Conservation (phyloP, 371 early-diverging fungal genomes). For the Mucor lusitanicus region DNA sequence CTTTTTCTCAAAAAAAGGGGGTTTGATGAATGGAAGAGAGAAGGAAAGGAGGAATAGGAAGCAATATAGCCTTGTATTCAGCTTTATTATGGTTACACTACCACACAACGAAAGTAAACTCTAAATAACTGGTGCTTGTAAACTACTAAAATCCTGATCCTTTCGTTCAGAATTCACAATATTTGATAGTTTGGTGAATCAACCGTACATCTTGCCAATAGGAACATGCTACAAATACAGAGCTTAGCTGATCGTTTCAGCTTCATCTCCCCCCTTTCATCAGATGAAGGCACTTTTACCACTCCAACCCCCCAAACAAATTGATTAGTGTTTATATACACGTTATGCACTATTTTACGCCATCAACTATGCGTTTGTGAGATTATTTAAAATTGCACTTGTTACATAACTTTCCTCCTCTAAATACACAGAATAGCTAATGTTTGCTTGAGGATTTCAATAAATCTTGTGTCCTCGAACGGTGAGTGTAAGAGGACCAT, state of each 20-base stretch:
- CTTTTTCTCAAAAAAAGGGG: not conserved
- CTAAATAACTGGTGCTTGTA: not conserved
- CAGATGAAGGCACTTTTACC: too few relatives aligned
- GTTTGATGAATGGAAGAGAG: not conserved
- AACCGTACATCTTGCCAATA: not conserved
- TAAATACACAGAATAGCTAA: not conserved
- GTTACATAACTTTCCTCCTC: not conserved
- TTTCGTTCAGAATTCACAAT: not conserved
- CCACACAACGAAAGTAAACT: not conserved
- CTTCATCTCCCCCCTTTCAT: not conserved
- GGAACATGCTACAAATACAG: not conserved
- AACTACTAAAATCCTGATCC: not conserved
- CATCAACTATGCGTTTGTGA: not conserved
- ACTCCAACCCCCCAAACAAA: not conserved
- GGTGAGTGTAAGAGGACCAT: not conserved
- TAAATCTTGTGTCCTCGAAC: not conserved
- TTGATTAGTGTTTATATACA: not conserved
- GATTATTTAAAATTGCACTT: not conserved
- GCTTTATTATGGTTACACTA: conserved; percentile 1
- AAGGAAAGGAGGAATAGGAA: not conserved
- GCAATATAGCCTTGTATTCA: conserved; percentile 4
- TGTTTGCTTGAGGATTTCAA: not conserved
- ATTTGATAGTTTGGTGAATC: not conserved
- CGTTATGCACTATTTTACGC: not conserved
- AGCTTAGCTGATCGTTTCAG: not conserved